Evolutionary conservation across 352 stramenopile genomes (phyloP).

Genomic region (Phytopythium oedochilum): DNA sequence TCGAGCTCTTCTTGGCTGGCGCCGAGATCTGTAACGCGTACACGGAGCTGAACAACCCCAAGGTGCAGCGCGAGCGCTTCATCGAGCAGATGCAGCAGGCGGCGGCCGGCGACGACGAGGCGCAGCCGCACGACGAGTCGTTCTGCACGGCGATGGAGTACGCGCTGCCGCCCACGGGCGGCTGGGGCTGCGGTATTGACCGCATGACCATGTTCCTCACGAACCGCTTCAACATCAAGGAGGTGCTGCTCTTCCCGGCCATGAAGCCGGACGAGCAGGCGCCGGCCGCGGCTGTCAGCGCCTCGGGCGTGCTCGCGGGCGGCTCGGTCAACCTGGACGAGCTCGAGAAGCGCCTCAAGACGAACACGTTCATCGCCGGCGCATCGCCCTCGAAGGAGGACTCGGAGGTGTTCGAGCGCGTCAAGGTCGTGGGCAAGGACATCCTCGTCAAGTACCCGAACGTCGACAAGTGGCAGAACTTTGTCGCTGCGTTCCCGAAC

Average conservation of each 20-base stretch:
- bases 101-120: conserved; percentile 77
- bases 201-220: conserved; percentile 96
- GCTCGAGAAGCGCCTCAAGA: conserved; percentile 59
- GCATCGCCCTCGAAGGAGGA: conserved; percentile 71
- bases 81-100: conserved; percentile 79
- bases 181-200: conserved; percentile 97
- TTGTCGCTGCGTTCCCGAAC: conserved; percentile 69
- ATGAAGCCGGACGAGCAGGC: conserved; percentile 96
- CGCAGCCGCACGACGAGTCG: conserved; percentile 93
- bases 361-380: conserved; percentile 63
- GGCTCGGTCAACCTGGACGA: conserved; percentile 53
- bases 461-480: conserved; percentile 71
- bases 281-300: conserved; percentile 8
- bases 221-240: conserved; percentile 94
- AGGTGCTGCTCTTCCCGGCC: conserved; percentile 98
- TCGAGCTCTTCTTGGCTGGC: conserved; percentile 98
- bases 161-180: conserved; percentile 96
- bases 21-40: conserved; percentile 98
- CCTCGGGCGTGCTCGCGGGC: conserved; percentile 19
- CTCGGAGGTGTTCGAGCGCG: conserved; percentile 51
- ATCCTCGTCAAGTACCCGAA: conserved; percentile 70
- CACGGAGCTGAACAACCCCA: conserved; percentile 98
- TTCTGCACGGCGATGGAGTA: conserved; percentile 95
- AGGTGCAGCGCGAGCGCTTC: conserved; percentile 83
- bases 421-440: conserved; percentile 78